phyloP scores from a whole-genome alignment of 345 rosid species.

The Litchi chinensis region DNA sequence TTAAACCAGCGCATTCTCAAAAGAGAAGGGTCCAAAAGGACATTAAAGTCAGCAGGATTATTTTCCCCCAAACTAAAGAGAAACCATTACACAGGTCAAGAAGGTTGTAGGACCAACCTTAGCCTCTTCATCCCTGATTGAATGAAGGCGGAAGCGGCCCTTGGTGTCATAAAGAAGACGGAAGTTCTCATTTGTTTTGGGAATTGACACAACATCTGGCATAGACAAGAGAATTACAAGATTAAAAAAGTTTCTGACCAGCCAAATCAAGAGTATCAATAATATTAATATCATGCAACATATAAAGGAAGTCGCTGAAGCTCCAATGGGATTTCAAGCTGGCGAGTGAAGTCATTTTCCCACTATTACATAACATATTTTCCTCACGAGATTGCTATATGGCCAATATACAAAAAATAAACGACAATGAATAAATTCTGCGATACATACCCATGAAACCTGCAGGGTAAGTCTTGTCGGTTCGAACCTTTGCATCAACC shows the following conservation, averaged over 20 bases:
- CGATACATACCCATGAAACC: constrained; percentile 84
- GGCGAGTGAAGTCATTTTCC: neutral
- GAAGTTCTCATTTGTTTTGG: constrained; percentile 86
- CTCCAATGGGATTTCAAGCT: neutral
- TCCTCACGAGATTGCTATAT: neutral
- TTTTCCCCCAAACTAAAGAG: neutral
- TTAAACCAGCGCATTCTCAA: neutral
- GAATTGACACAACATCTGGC: constrained; percentile 80
- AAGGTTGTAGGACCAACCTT: constrained; percentile 47
- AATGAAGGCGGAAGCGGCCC: constrained; percentile 85
- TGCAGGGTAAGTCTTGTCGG: constrained; percentile 84
- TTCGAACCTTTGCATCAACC: constrained; percentile 83
- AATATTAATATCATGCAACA: neutral
- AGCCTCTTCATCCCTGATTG: constrained; percentile 78
- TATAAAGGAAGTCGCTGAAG: neutral
- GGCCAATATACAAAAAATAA: neutral
- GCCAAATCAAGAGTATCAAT: neutral
- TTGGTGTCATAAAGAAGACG: constrained; percentile 87
- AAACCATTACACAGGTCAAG: neutral
- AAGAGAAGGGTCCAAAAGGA: neutral
- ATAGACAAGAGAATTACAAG: neutral
- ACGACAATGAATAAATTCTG: neutral
- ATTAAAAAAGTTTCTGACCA: neutral
- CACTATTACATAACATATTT: too few species aligned
- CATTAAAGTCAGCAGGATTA: neutral